These are phyloP conservation scores for Coemansia sp. DNA, from an alignment of 192 early-diverging fungal genomes.

Conservation along the genomic window DNA sequence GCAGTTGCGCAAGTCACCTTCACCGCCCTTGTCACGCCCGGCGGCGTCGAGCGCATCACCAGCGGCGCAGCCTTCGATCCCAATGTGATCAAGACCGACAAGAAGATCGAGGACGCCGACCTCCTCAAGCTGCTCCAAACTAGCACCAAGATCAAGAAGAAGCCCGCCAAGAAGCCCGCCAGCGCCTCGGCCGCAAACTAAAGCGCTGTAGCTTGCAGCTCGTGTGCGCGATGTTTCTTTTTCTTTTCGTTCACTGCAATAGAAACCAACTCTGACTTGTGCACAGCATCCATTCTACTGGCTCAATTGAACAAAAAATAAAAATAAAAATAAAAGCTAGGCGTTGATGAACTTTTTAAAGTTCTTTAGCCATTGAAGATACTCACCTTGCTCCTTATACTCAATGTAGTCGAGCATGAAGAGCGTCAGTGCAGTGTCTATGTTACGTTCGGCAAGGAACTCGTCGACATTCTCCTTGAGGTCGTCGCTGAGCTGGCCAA, in stretches of 20 bases:
- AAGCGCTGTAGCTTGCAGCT: not conserved
- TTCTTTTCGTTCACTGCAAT: not conserved
- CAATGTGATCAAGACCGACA: conserved; percentile 79
- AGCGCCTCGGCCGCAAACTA: conserved; percentile 1
- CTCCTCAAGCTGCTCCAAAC: conserved; percentile 72
- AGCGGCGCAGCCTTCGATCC: conserved; percentile 68
- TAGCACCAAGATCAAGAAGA: conserved; percentile 53
- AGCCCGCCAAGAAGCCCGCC: conserved; percentile 37
- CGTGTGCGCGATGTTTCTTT: not conserved
- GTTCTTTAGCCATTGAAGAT: conserved; percentile 80
- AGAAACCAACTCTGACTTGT: not conserved
- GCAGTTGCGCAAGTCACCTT: conserved; percentile 88
- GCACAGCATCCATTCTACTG: not conserved
- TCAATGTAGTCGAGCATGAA: conserved; percentile 90
- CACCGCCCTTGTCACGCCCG: conserved; percentile 88
- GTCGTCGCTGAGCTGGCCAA: conserved; percentile 84
- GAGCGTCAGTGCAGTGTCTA: conserved; percentile 77
- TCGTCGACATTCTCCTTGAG: conserved; percentile 69
- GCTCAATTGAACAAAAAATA: not conserved
- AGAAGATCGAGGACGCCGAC: conserved; percentile 79
- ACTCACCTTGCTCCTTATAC: conserved; percentile 96
- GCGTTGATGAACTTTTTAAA: conserved; percentile 77
- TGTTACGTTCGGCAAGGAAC: conserved; percentile 86
- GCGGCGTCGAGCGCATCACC: conserved; percentile 84
- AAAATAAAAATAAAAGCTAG: not conserved